Conservation (phyloP, 1,284 basidiomycete species). For the Sphaerobolus stellatus region DNA sequence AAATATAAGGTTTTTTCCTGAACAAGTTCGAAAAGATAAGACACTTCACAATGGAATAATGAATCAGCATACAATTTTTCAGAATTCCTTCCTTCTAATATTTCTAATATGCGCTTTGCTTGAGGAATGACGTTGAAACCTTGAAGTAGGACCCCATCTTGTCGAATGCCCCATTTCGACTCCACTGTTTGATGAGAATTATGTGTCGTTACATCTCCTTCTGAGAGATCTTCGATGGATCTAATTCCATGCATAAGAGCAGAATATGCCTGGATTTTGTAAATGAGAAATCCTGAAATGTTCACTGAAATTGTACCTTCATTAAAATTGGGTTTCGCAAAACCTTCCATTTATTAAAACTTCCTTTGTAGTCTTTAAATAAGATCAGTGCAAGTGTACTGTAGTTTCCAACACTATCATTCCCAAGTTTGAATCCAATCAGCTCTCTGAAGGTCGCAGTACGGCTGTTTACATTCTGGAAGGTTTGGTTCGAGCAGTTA, state of each 20-base stretch:
- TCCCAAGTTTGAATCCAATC: background rate
- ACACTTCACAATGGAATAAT: background rate
- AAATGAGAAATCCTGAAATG: background rate
- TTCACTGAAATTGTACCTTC: background rate
- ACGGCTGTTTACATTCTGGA: background rate
- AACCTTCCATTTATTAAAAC: background rate
- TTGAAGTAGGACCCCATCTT: constrained; percentile 92
- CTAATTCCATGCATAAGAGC: background rate
- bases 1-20: constrained; percentile 87
- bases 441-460: background rate
- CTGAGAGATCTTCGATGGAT: background rate
- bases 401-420: background rate
- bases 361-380: background rate
- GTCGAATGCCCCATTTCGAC: constrained; percentile 7
- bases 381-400: background rate
- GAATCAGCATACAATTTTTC: constrained; percentile 53
- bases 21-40: constrained; percentile 10
- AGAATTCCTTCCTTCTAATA: constrained; percentile 76
- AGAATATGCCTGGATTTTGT: background rate
- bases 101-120: constrained; percentile 71
- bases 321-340: background rate
- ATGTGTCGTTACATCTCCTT: background rate
- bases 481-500: background rate
- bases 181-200: background rate
- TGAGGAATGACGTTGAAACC: constrained; percentile 75